These are phyloP conservation scores for Marasmius fiardii DNA, from an alignment of 1,284 basidiomycete species.

Conservation along the genomic window DNA sequence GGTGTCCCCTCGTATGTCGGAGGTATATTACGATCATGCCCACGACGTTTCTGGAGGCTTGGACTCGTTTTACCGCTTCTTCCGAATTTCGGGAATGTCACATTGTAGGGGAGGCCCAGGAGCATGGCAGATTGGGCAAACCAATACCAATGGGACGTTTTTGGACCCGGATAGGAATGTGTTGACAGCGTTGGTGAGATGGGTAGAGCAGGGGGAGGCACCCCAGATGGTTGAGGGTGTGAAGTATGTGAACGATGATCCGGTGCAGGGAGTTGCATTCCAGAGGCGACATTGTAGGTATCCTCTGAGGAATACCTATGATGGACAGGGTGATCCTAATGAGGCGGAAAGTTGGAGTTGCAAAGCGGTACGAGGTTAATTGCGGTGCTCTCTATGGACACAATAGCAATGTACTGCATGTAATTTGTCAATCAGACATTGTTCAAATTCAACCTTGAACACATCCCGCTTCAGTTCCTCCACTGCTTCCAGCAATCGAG, in stretches of 20 bases:
- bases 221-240: conserved; percentile 15
- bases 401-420: no score
- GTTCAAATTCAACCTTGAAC: no score
- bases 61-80: conserved; percentile 16
- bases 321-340: conserved; percentile 10
- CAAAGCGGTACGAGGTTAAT: not conserved
- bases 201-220: conserved; percentile 17
- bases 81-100: conserved; percentile 16
- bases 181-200: conserved; percentile 14
- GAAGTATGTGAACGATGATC: conserved; percentile 11
- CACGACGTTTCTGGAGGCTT: conserved; percentile 2
- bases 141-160: not conserved
- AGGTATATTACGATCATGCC: conserved; percentile 16
- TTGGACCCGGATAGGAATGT: conserved; percentile 13
- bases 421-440: no score
- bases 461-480: no score
- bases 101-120: conserved; percentile 17
- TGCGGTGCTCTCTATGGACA: no score
- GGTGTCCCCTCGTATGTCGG: conserved; percentile 17
- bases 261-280: conserved; percentile 6
- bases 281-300: conserved; percentile 15
- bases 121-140: conserved; percentile 15
- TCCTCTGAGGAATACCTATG: conserved; percentile 15
- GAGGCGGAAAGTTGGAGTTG: conserved; percentile 11
- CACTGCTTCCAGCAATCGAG: no score